Base-by-base conservation (phyloP, 1,139 yeast species). In the Pichia kudriavzevii region DNA sequence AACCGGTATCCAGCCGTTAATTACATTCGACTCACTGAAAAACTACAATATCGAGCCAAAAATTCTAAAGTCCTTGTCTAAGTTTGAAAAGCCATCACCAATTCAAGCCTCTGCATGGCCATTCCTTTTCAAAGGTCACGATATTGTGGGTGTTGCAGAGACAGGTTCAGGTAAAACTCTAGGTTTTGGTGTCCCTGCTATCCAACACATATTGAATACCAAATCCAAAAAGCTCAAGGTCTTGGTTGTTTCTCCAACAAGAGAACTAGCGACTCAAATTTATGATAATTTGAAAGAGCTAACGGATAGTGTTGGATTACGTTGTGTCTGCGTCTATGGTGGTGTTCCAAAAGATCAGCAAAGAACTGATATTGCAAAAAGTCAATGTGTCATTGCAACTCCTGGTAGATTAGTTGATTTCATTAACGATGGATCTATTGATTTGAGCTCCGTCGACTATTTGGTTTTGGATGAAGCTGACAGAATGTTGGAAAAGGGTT, bases 41-140 rank as follows among this genome's bases (percentile, higher is more conserved):
- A 45, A 59, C 4, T 42, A 43, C 3, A 43, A 56, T 5, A 69
- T 88, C 35, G 71, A 76, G 43, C 46, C 72, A 2, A 64, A 69
- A 38, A 72, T 88, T 42, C 69, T 69, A 43, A 53, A 65, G 10
- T 75, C 72, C 32, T 67, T 88, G 32, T 59, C 74, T 26, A 74
- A 75, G 49, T 91, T 84, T 63, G 80, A 85, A 21, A 78, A 75
- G 49, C 99, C 98, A 38, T 88, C 97, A 4, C 97, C 98, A 22
- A 91, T 91, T 51, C 99, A 91, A 64, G 75, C 95, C n/a, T 88
- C 79, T 22, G 74, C 97, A 10, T 91, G 98, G 98, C 99, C 99
- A 45, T 87, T 75, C 54, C 64, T 93, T 35, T 64, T 91, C 35
- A 63, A 75, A 22, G 82, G 83, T 14, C 72, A 80, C 45, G 98